Conservation (phyloP, 306 rosid genomes). For the Rosa multiflora region DNA sequence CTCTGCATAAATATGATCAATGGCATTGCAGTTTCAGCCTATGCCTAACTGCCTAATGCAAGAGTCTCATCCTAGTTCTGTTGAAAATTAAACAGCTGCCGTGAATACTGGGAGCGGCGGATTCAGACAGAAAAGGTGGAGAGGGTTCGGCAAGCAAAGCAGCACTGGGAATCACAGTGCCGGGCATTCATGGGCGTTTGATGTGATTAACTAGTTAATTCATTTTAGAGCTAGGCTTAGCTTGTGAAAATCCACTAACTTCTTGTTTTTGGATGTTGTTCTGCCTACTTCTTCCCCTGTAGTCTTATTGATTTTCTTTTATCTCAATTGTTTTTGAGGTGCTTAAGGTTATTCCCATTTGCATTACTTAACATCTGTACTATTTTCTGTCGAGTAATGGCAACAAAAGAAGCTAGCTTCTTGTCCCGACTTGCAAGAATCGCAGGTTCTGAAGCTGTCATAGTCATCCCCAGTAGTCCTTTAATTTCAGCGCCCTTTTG, state of each 20-base stretch:
- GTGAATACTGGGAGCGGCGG: constrained; percentile 71
- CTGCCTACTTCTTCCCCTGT: neutral
- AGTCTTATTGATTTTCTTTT: neutral
- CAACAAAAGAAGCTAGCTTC: neutral
- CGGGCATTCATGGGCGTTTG: constrained; percentile 55
- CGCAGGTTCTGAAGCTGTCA: neutral
- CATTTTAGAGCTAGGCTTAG: neutral
- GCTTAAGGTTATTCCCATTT: neutral
- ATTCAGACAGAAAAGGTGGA: constrained; percentile 62
- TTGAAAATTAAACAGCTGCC: constrained; percentile 47
- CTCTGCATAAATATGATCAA: neutral
- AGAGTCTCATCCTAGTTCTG: neutral
- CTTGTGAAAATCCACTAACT: neutral
- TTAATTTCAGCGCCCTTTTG: neutral
- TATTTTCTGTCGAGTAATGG: neutral
- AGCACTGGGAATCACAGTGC: constrained; percentile 76
- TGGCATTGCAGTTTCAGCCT: neutral
- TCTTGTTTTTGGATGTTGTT: neutral
- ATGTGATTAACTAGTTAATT: constrained; percentile 8
- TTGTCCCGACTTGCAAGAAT: neutral
- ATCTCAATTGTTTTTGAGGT: neutral
- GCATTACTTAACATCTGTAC: neutral
- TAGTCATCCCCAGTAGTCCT: neutral
- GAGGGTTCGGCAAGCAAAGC: constrained; percentile 75
- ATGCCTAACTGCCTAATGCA: neutral